These are phyloP conservation scores for Nephelium lappaceum DNA, from an alignment of 345 rosid genomes.

Conservation along the genomic window DNA sequence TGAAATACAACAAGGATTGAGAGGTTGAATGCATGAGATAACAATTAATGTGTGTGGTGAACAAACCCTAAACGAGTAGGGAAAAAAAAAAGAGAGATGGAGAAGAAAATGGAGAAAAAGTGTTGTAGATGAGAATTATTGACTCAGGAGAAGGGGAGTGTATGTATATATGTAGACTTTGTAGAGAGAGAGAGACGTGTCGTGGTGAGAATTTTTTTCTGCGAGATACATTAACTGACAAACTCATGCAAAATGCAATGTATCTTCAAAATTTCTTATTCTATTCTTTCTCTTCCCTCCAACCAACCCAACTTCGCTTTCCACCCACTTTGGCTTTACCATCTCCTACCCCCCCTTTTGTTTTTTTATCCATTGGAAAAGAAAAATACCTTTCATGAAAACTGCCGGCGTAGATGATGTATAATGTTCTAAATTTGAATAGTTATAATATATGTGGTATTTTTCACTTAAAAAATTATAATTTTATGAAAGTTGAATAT, in stretches of 20 bases:
- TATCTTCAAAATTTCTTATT: conserved; percentile 25
- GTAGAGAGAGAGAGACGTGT: background rate
- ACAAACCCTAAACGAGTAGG: conserved; percentile 54
- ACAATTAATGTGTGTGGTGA: background rate
- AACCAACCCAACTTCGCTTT: conserved; percentile 16
- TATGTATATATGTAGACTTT: conserved; percentile 15
- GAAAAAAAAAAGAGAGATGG: conserved; percentile 41
- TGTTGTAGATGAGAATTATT: background rate
- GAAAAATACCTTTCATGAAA: too few species aligned
- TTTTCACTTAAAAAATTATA: too few species aligned
- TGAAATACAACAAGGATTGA: conserved; percentile 15
- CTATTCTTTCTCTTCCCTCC: conserved; percentile 14
- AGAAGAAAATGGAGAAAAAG: background rate
- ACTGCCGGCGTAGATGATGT: too few species aligned
- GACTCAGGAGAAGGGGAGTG: too few species aligned
- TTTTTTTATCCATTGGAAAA: too few species aligned
- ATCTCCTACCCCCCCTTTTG: too few species aligned
- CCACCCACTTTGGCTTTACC: background rate
- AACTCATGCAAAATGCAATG: conserved; percentile 41
- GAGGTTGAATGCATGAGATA: conserved; percentile 42
- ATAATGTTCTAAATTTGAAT: too few species aligned
- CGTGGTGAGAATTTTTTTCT: conserved; percentile 22
- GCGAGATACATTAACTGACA: conserved; percentile 41
- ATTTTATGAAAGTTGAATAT: too few species aligned
- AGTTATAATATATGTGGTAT: too few species aligned